Evolutionary conservation across 1,139 yeast species (phyloP), one percentile per base, ranked within the genome.

Genomic region (Lipomyces yarrowii): DNA sequence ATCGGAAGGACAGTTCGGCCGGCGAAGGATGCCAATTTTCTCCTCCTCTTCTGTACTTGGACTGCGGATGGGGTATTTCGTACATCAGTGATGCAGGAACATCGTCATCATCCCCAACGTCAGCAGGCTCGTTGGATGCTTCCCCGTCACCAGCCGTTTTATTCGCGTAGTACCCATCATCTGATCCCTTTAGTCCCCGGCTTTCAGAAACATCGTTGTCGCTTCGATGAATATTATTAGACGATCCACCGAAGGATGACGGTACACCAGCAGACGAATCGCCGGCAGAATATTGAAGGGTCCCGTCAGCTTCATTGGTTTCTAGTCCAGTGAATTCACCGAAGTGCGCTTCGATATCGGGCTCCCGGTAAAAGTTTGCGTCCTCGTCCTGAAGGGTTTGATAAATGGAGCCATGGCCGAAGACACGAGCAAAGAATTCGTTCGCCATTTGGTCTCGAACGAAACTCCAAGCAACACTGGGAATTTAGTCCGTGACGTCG

Each of bases 371-470:
- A n/a, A 61, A 39, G 30, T 59, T 57, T 56, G 65, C 67, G 42
- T 63, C 70, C 33, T 68, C 67, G 11, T 53, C 56, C 33, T 62
- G 60, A 18, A 69, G 65, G 4, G 67, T 60, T 32, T 68, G 71
- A 57, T 69, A 69, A n/a, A 69, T 62, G 8, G 71, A 68, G 10
- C 63, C 71, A 30, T 62, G 60, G 42, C 71, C 71, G 48, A 69
- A 59, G 48, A 69, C 56, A 13, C 67, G 67, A 13, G 68, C 53
- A 26, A 69, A 61, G 30, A 69, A 33, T 51, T 62, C 65, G 54
- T 60, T 61, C 55, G 55, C 32, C 55, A 52, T 52, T 33, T 11
- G 52, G 30, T 52, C 59, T 26, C n/a, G 5, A n/a, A 42, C 23
- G 48, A 42, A 42, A 42, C n/a, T 42, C 48, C 21, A 18, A 10